Conservation (phyloP, 2,329 filamentous ascomycete genomes). For the Zasmidium citrigriseum region DNA sequence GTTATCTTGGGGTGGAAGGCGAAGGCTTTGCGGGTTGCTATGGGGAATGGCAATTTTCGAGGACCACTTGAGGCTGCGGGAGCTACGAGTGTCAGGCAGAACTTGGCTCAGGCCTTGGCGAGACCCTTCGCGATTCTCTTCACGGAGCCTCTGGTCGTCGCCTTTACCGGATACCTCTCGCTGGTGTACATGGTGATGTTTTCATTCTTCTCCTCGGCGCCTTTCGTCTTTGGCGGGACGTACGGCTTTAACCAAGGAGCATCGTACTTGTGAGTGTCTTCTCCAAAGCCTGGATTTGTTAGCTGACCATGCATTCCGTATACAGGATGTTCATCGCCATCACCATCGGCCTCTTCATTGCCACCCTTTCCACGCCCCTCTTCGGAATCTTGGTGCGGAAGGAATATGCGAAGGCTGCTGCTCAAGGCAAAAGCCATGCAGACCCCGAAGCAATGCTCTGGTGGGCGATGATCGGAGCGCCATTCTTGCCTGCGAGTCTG, state of each 20-base stretch:
- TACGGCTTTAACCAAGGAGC: not conserved
- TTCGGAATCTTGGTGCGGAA: not conserved
- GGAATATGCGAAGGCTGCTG: not conserved
- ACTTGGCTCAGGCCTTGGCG: conserved; percentile 19
- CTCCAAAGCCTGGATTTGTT: not conserved
- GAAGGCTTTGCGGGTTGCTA: conserved; percentile 13
- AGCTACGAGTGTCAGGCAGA: conserved; percentile 2
- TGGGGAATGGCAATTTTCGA: conserved; percentile 41
- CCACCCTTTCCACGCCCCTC: not conserved
- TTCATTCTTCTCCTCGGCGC: not conserved
- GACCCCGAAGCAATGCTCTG: not conserved
- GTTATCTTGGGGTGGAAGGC: conserved; percentile 37
- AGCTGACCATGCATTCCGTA: not conserved
- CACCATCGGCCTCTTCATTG: not conserved
- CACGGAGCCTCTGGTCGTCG: conserved; percentile 33
- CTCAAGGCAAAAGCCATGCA: not conserved
- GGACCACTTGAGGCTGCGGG: conserved; percentile 20
- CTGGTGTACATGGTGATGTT: conserved; percentile 25
- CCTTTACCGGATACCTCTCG: conserved; percentile 34
- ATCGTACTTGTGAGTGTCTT: not conserved
- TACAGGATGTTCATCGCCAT: not conserved
- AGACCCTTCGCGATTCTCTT: conserved; percentile 32
- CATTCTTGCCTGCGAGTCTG: not conserved
- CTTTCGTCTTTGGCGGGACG: conserved; percentile 45
- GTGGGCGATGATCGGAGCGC: not conserved